Evolutionary conservation across 2,329 filamentous ascomycete species (phyloP), one percentile per base, ranked within the genome.

Genomic region (Hymenoscyphus albidus): DNA sequence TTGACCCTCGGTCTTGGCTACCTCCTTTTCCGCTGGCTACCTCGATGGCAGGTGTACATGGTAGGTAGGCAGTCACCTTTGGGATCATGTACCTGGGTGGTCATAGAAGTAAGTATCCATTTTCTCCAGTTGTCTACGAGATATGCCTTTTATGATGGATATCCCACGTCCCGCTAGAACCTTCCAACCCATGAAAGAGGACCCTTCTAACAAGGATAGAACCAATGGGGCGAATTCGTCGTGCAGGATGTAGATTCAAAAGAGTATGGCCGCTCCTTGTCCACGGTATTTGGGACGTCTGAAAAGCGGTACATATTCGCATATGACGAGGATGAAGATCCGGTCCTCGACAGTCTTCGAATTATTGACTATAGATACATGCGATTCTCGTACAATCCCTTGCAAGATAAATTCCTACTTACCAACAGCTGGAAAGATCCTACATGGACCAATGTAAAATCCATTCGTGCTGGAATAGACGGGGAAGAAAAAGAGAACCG

Each of bases 351-450:
- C 16, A 81, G 89, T 65, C 82, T 99, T 18, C 87, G 89, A 32
- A 90, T 88, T 62, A 80, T 99, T 64, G 92, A 96, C 73, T 99
- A 98, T 77, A 89, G 95, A 69, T 98, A 99, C 74, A 89, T 99
- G 68, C 90, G 92, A 59, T 93, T 99, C 72, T 94, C 90, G 74
- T 98, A 91, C 74, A 92, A 99, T 73, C 93, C 94, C 0, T 74
- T 92, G 13, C 90, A 91, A 72, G 95, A 97, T 78, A 95, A 90
- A 77, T 98, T 98, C 70, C 80, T 93, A 35, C 82, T 96, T 3
- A 91, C 89, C 65, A 93, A 88, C 72, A 92, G 91, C 39, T 99
- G 95, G 95, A 97, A 96, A 76, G 95, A 99, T 73, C 93, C 94
- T 0, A 80, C 85, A 31, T 99, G 95, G 95, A 91, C 85, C 1